Base-by-base conservation (phyloP, 306 rosid genomes). In the Acmispon strigosus region DNA sequence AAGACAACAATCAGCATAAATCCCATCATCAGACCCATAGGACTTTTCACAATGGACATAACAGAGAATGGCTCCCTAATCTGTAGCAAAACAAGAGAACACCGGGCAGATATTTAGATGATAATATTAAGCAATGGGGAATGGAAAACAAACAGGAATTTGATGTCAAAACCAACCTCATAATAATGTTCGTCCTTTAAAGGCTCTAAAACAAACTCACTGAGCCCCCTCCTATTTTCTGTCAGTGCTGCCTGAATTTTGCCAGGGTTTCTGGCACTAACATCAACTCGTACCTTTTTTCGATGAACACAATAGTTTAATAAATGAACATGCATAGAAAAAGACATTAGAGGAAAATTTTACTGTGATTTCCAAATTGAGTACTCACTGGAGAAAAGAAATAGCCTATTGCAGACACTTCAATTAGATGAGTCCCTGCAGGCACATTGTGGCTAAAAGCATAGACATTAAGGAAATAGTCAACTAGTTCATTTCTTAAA, bases 21-120 rank as follows among this genome's bases (percentile, higher is more conserved):
- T 82, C 97, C 99, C 81, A 91, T 60, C 99, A 94, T 94, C 89
- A 94, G 83, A 77, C 97, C 99, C 99, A 94, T 94, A 18, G 99
- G 99, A 79, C 97, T 94, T 74, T 94, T 94, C 78, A 91, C 96
- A 47, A 94, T 12, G 66, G 97, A 85, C 97, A 91, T 83, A 45
- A 91, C 37, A 72, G 82, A 72, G 83, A 94, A 94, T 45, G 99
- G 99, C 75, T 94, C 99, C 77, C 99, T 90, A 75, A 86, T 57
- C 99, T 94, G 85, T 64, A 61, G 76, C 39, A 50, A 52, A 42
- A 77, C 62, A 75, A 77, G 57, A 82, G 32, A 77, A 32, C 42
- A 83, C 37, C 53, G 71, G 62, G 61, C 55, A 37, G 71, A 69
- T 53, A 62, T 47, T 63, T 18, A 53, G 57, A 68, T 24, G 16